These are phyloP conservation scores for Kregervanrija delftensis DNA, from an alignment of 805 yeast species.

Conservation along the genomic window DNA sequence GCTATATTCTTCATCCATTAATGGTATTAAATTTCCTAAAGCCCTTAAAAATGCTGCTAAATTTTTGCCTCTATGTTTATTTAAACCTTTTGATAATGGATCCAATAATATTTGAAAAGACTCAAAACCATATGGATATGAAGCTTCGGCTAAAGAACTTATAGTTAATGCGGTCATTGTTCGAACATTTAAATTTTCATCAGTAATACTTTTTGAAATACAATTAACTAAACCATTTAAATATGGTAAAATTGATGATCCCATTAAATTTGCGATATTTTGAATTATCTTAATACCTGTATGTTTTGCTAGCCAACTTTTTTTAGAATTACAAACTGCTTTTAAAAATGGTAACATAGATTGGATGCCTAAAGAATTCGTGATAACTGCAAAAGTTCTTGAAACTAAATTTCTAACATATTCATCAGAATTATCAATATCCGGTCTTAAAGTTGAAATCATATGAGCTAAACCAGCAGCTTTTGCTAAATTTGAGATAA, in stretches of 20 bases:
- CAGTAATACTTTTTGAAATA: slow-evolving; percentile 49
- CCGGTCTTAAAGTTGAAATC: slow-evolving; percentile 74
- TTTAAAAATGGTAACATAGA: slow-evolving; percentile 69
- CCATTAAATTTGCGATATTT: slow-evolving; percentile 62
- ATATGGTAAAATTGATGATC: slow-evolving; percentile 71
- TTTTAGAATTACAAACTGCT: slow-evolving; percentile 72
- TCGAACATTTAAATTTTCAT: slow-evolving; percentile 63
- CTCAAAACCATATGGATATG: slow-evolving; percentile 85
- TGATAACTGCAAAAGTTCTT: slow-evolving; percentile 76
- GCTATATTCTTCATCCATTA: slow-evolving; percentile 81
- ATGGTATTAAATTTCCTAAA: slow-evolving; percentile 72
- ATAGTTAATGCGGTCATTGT: slow-evolving; percentile 66
- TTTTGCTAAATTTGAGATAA: slow-evolving; percentile 64
- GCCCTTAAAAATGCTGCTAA: slow-evolving; percentile 73
- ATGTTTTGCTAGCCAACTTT: slow-evolving; percentile 76
- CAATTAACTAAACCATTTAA: slow-evolving; percentile 59
- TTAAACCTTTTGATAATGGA: slow-evolving; percentile 75
- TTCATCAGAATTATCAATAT: slow-evolving; percentile 78
- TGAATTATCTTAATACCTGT: slow-evolving; percentile 76
- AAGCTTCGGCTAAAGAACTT: slow-evolving; percentile 70
- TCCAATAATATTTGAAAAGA: slow-evolving; percentile 71
- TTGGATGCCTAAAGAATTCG: slow-evolving; percentile 69
- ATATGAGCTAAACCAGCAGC: slow-evolving; percentile 79
- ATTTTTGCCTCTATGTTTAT: slow-evolving; percentile 68
- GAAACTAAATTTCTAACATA: slow-evolving; percentile 71